phyloP scores from a whole-genome alignment of 768 basidiomycete species.

The Mycena latifolia region DNA sequence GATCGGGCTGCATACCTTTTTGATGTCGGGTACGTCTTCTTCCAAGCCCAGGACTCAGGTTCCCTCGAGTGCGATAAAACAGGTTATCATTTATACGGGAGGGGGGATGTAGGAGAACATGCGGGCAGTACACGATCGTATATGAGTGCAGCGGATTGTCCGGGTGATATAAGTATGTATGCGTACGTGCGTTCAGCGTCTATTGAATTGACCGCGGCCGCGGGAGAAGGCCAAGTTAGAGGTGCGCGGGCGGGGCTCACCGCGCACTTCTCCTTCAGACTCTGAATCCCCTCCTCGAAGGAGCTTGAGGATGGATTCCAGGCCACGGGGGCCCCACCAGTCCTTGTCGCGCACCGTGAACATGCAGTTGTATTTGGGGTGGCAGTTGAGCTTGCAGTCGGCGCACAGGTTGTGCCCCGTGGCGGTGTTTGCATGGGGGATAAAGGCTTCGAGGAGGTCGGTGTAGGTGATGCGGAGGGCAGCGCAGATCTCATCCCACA shows the following conservation, averaged over 20 bases:
- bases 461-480: neutral
- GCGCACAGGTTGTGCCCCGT: slow-evolving; percentile 12
- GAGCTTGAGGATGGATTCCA: neutral
- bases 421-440: slow-evolving; percentile 5
- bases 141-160: neutral
- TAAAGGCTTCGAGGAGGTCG: slow-evolving; percentile 17
- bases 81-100: neutral
- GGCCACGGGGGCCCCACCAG: slow-evolving; percentile 14
- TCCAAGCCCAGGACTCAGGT: slow-evolving; percentile 25
- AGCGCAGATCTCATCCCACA: slow-evolving; percentile 5
- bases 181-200: neutral
- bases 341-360: slow-evolving; percentile 4
- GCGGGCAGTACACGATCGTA: neutral
- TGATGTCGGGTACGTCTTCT: slow-evolving; percentile 7
- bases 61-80: neutral
- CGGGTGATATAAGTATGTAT: neutral
- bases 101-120: neutral
- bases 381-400: slow-evolving; percentile 18
- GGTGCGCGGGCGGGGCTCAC: slow-evolving; percentile 2
- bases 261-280: neutral
- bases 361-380: slow-evolving; percentile 15
- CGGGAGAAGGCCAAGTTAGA: neutral
- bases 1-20: slow-evolving; percentile 10
- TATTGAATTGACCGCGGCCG: neutral
- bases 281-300: neutral